These are phyloP conservation scores for Tetrapisispora fleetii DNA, from an alignment of 805 yeast species.

Conservation along the genomic window DNA sequence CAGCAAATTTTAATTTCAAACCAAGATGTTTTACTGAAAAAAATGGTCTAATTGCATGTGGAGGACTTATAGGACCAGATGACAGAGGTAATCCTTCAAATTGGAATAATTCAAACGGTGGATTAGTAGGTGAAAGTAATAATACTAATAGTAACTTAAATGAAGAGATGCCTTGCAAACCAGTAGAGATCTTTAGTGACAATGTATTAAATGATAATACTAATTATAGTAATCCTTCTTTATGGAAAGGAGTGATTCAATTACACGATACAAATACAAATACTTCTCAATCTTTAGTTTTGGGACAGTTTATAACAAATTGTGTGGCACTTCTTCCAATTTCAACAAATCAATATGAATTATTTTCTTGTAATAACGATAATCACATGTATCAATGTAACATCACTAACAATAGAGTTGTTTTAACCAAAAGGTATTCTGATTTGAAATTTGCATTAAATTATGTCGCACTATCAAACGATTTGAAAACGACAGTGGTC, in stretches of 20 bases:
- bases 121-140: conserved; percentile 2
- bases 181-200: conserved; percentile 24
- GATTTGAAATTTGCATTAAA: conserved; percentile 61
- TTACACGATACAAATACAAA: conserved; percentile 40
- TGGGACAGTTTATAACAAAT: conserved; percentile 81
- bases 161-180: conserved; percentile 13
- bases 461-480: conserved; percentile 62
- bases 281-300: conserved; percentile 39
- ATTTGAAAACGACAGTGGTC: conserved; percentile 45
- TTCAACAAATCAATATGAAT: conserved; percentile 37
- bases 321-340: conserved; percentile 49
- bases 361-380: conserved; percentile 80
- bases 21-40: conserved; percentile 62
- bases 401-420: conserved; percentile 39
- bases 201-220: conserved; percentile 21
- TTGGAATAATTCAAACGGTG: conserved; percentile 11
- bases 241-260: conserved; percentile 43
- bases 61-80: conserved; percentile 39
- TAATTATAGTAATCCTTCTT: conserved; percentile 23
- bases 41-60: conserved; percentile 44
- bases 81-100: conserved; percentile 25
- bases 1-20: conserved; percentile 47
- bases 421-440: conserved; percentile 34
- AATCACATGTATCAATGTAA: conserved; percentile 56
- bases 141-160: conserved; percentile 1